Evolutionary conservation across 1,284 basidiomycete genomes (phyloP).

Genomic region (Takashimella koratensis): DNA sequence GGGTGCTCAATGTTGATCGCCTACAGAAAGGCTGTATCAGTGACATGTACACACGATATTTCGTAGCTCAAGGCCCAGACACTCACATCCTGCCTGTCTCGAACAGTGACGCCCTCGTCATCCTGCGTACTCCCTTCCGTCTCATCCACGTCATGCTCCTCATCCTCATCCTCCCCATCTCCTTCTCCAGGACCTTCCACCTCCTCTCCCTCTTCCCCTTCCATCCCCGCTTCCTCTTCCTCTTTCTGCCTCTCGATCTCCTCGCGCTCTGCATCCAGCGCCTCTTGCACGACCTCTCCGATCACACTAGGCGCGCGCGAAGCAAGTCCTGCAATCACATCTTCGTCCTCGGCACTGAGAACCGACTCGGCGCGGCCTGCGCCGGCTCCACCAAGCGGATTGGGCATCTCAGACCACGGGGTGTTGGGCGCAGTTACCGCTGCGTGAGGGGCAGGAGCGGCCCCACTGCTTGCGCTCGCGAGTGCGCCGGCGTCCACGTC

Average conservation of each 20-base stretch:
- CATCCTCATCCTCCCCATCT: slow-evolving; percentile 29
- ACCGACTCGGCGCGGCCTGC: not conserved
- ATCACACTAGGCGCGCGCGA: slow-evolving; percentile 13
- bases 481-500: not conserved
- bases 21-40: no score
- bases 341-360: not conserved
- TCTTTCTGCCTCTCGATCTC: slow-evolving; percentile 19
- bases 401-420: no score
- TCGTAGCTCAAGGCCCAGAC: no score
- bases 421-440: not conserved
- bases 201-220: slow-evolving; percentile 30
- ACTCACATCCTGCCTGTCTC: slow-evolving; percentile 87
- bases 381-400: not conserved
- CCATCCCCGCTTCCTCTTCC: slow-evolving; percentile 22
- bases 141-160: slow-evolving; percentile 36
- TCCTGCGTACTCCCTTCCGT: slow-evolving; percentile 48
- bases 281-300: not conserved
- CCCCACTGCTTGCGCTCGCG: not conserved
- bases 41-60: no score
- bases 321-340: not conserved
- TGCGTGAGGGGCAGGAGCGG: not conserved
- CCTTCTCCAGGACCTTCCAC: slow-evolving; percentile 21
- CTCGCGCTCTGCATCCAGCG: slow-evolving; percentile 2
- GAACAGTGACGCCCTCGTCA: slow-evolving; percentile 85
- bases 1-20: slow-evolving; percentile 97